These are phyloP conservation scores for Endothia cerciana DNA, from an alignment of 2,329 filamentous ascomycete genomes.

Conservation along the genomic window DNA sequence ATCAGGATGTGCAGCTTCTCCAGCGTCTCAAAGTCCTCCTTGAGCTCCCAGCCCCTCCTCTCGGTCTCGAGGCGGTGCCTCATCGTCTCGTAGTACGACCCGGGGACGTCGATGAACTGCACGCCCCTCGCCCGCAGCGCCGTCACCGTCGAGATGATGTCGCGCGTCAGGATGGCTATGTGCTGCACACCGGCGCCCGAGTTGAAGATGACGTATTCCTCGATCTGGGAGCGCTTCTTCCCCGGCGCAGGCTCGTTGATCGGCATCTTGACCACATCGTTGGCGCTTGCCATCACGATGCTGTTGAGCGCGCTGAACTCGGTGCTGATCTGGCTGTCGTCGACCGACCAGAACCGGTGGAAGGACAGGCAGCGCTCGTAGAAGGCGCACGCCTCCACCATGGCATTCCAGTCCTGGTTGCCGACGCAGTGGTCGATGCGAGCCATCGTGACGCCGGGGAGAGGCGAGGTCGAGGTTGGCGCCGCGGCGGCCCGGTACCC, in stretches of 20 bases:
- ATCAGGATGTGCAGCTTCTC: slow-evolving; percentile 84
- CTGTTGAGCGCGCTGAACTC: slow-evolving; percentile 88
- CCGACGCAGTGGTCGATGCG: slow-evolving; percentile 96
- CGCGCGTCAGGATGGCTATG: slow-evolving; percentile 79
- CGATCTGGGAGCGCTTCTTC: slow-evolving; percentile 91
- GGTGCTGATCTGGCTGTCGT: slow-evolving; percentile 90
- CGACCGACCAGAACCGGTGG: slow-evolving; percentile 97
- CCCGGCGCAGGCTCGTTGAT: slow-evolving; percentile 94
- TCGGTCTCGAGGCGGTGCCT: slow-evolving; percentile 70
- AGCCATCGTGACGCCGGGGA: slow-evolving; percentile 69
- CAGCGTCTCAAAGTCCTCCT: slow-evolving; percentile 80
- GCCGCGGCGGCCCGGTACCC: slow-evolving; percentile 68
- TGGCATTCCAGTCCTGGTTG: slow-evolving; percentile 94
- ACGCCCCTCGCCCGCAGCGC: slow-evolving; percentile 84
- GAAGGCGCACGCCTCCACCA: slow-evolving; percentile 68
- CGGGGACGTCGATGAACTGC: slow-evolving; percentile 88
- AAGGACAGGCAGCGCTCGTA: slow-evolving; percentile 91
- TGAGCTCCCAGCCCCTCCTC: slow-evolving; percentile 63
- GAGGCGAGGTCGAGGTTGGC: slow-evolving; percentile 42
- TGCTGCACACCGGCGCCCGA: slow-evolving; percentile 89
- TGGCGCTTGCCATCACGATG: slow-evolving; percentile 83
- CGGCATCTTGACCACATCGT: slow-evolving; percentile 93
- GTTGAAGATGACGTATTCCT: slow-evolving; percentile 92
- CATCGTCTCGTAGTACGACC: slow-evolving; percentile 85
- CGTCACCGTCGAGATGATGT: slow-evolving; percentile 78